Base-by-base conservation (phyloP, 2,329 filamentous ascomycete genomes). In the Stromatinia cepivora region DNA sequence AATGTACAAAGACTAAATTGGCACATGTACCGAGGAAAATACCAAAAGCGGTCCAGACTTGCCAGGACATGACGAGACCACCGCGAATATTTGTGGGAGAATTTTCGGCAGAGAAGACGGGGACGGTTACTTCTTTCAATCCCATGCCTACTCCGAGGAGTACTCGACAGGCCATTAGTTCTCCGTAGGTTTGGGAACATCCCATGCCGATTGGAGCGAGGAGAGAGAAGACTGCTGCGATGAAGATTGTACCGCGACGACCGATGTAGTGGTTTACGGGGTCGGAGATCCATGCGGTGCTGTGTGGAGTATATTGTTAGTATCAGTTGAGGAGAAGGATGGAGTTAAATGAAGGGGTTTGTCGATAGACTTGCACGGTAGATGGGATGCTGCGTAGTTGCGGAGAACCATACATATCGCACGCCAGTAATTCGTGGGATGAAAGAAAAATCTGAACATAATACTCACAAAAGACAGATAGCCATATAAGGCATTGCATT, bases 1-100 rank as follows among this genome's bases (percentile, higher is more conserved):
- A 82, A 63, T 88, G 81, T 58, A 86, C 87, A 54, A 91, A 86
- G 5, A 84, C 86, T 42, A 91, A 81, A 74, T 91, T 91, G 71
- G 88, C 88, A 70, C 83, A 85, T 67, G 85, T 88, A 13, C 89
- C 90, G 28, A 91, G 80, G 78, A 91, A 88, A 74, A 91, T 90
- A 53, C 87, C 87, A 81, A 90, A 79, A 71, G 87, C 85, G n/a
- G 83, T 84, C 81, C 82, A 84, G 59, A 81, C 77, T 71, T 81
- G 79, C 75, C 84, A 86, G 45, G 78, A 81, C 84, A 87, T 87
- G 59, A 87, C 85, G 48, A 87, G 76, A 25, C 81, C 85, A 69
- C 85, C 86, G 58, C 86, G 82, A 70, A 88, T 84, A 15, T 77
- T 73, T 13, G 85, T 82, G 4, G 86, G 86, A 4, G 82, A 81